Evolutionary conservation across 148 eudicot species (phyloP), one percentile per base, ranked within the genome.

Genomic region (Amaranthus cruentus): DNA sequence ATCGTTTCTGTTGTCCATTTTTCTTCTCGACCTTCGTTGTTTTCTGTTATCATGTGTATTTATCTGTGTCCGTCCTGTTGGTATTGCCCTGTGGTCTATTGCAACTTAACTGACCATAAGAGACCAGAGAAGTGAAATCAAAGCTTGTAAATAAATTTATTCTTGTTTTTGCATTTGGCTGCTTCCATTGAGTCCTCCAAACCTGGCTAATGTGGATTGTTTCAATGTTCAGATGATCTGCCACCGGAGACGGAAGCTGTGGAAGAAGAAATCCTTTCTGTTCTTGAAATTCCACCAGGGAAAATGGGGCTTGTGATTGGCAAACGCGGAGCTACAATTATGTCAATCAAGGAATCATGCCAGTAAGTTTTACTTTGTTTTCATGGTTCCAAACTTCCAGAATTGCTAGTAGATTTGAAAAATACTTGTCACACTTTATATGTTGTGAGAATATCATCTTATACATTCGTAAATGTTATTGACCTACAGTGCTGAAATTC

Each of bases 291-390:
- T 68, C 93, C 98, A 11, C 88, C 81, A 4, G 96, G 93, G 6
- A 89, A 89, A 83, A 91, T 91, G 96, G 96, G 96, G 51, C 77
- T 79, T 71, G 78, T 91, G 66, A 91, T 91, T 66, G 96, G 96
- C 71, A 78, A 79, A 67, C 86, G 81, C 81, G 96, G 96, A 76
- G 85, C 83, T 85, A 79, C 86, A 46, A 91, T 88, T 79, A 77
- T 85, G 87, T 73, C 92, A 49, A 82, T 91, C 71, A 91, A 91
- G 76, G 83, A 91, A 68, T 85, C 91, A 13, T 91, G 96, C 96
- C 70, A 86, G 96, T 90, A 86, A 69, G 55, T 75, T 6, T 71
- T 55, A 10, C 47, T 59, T 47, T 48, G 46, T 18, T 59, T 43
- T 38, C 47, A 50, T 4, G 21, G 38, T 13, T 48, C 48, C 15